These are phyloP conservation scores for Diaporthe longicolla DNA, from an alignment of 2,329 filamentous ascomycete genomes.

Conservation along the genomic window DNA sequence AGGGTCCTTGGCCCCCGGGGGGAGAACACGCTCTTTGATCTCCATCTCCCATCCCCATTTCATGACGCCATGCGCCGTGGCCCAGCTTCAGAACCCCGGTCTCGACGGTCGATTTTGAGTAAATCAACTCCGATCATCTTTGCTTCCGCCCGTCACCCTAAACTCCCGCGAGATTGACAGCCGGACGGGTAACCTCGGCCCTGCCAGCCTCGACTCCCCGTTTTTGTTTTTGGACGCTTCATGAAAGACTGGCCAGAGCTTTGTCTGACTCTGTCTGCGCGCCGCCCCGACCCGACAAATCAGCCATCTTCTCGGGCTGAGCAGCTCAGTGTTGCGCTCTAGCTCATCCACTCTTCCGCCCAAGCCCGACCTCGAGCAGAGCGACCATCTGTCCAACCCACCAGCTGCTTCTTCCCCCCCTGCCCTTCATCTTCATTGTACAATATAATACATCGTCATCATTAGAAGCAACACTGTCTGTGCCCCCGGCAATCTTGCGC, in stretches of 20 bases:
- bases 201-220: slow-evolving; percentile 3
- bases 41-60: slow-evolving; percentile 28
- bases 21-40: slow-evolving; percentile 10
- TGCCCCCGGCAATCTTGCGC: neutral
- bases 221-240: neutral
- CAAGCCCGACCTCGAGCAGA: neutral
- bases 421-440: neutral
- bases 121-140: neutral
- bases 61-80: slow-evolving; percentile 37
- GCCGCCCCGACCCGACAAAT: slow-evolving; percentile 13
- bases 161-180: neutral
- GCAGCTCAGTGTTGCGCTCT: neutral
- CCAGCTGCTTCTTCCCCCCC: neutral
- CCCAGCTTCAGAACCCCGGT: slow-evolving; percentile 26
- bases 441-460: neutral
- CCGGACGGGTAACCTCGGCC: slow-evolving; percentile 7
- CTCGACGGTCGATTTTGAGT: neutral
- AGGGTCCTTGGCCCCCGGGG: slow-evolving; percentile 14
- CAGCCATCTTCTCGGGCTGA: slow-evolving; percentile 1
- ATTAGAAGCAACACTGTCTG: neutral
- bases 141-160: slow-evolving; percentile 9
- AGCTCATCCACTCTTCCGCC: neutral
- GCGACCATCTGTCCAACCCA: neutral
- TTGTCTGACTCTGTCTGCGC: slow-evolving; percentile 27
- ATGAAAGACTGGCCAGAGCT: neutral